Base-by-base conservation (phyloP, 2,329 filamentous ascomycete species). In the Lachnellula arida region DNA sequence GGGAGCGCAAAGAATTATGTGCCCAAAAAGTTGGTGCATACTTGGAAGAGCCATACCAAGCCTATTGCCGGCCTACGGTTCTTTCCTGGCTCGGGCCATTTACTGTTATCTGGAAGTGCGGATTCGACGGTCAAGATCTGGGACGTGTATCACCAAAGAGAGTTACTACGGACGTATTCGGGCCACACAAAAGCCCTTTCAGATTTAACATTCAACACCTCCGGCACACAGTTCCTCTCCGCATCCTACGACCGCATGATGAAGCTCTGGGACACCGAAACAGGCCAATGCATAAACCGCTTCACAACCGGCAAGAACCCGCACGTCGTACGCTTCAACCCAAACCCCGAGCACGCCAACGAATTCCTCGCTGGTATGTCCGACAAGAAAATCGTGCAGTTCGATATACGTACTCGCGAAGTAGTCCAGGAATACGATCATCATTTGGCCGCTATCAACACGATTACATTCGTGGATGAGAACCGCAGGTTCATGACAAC, bases 351-450 rank as follows among this genome's bases (percentile, higher is more conserved):
- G 53, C 84, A 87, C 63, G 83, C 86, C 8, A 88, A 94, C 70
- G 93, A 97, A 72, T 99, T 99, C 73, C 75, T 99, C 54, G 92
- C 91, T 1, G 94, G 94, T 67, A 95, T 97, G 90, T 94, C 90
- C 39, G 93, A 99, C 74, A 99, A 99, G 79, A 97, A 97, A 78
- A 99, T 99, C 65, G 81, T 99, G 43, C 94, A 99, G 70, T 99
- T 95, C 73, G 94, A 99, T 73, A 92, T 86, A 2, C 84, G 95
- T 28, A 85, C 86, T 6, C 75, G 78, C 58, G 85, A 95, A 66
- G 81, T 94, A 56, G 89, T 96, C 12, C 95, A 99, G 70, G 94
- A 97, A 76, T 99, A 99, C 75, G 93, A 99, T 70, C 94, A 99
- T 73, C 94, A 99, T 72, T 77, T 99, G 60, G 94, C 91, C n/a